Percentiles rank a stretch among this genome's conserved stretches.
Conservation (phyloP, 331 rosid species). For the Erythrophleum ivorense region DNA sequence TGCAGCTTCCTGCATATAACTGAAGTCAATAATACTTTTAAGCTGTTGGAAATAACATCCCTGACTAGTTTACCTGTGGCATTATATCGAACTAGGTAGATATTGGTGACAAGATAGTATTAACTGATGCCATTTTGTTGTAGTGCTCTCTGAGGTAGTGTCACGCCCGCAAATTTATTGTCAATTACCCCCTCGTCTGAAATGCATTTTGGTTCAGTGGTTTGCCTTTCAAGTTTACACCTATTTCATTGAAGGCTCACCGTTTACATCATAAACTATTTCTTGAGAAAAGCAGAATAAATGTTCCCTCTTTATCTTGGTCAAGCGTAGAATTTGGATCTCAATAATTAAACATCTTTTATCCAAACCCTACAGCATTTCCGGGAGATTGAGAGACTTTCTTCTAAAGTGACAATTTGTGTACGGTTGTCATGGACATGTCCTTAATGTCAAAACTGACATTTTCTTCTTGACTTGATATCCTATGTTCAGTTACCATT, state of each 20-base stretch:
- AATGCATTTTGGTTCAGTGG: conserved; percentile 19
- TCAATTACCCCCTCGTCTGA: not conserved
- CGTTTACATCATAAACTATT: not conserved
- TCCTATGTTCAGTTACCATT: conserved; percentile 73
- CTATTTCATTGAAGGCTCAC: conserved; percentile 9
- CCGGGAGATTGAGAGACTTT: not conserved
- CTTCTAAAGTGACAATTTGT: conserved; percentile 13
- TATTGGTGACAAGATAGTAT: conserved; percentile 16
- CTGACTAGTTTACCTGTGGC: conserved; percentile 10
- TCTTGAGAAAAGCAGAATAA: not conserved
- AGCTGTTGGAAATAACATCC: conserved; percentile 3
- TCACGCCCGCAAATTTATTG: not conserved
- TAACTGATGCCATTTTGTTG: not conserved
- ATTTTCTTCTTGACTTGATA: conserved; percentile 41
- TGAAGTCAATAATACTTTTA: conserved; percentile 13
- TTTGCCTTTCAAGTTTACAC: conserved; percentile 33
- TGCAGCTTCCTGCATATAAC: not conserved
- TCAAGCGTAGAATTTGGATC: conserved; percentile 23
- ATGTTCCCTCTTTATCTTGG: conserved; percentile 18
- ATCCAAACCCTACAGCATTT: not conserved
- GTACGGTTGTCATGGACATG: conserved; percentile 18
- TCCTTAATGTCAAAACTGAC: conserved; percentile 40
- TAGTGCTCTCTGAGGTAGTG: conserved; percentile 6
- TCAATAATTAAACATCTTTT: not conserved
- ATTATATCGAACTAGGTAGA: conserved; percentile 7